Percentiles rank a stretch among this genome's conserved stretches.
These are phyloP conservation scores for Blastocystis hominis DNA, from an alignment of 352 stramenopile genomes.

Conservation along the genomic window DNA sequence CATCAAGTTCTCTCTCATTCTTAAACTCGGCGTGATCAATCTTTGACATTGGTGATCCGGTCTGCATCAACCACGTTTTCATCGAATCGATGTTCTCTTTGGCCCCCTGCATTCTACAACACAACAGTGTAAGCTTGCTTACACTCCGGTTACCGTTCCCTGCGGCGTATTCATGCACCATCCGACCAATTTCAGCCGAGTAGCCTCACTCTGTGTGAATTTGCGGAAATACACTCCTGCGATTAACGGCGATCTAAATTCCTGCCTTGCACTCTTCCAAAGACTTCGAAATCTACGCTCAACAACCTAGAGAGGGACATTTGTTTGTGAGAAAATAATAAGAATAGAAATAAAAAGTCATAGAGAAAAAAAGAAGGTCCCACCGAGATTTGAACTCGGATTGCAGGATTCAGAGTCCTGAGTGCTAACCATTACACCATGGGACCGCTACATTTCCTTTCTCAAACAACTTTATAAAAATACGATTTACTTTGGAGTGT, in stretches of 20 bases:
- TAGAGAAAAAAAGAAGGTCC: slow-evolving; percentile 4
- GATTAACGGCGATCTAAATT: neutral
- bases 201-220: neutral
- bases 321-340: neutral
- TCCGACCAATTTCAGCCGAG: neutral
- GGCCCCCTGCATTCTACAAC: neutral
- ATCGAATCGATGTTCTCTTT: neutral
- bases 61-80: slow-evolving; percentile 2
- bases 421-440: slow-evolving; percentile 55
- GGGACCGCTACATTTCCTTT: neutral
- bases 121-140: neutral
- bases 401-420: slow-evolving; percentile 54
- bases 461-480: slow-evolving; percentile 35
- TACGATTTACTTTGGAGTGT: neutral
- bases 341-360: too few species aligned
- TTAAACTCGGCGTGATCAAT: slow-evolving; percentile 21
- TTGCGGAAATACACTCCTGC: slow-evolving; percentile 35
- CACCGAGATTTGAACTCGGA: slow-evolving; percentile 51
- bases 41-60: neutral
- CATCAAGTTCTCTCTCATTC: slow-evolving; percentile 4
- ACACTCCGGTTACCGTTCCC: neutral
- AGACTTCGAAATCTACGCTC: slow-evolving; percentile 49
- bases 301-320: neutral
- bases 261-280: slow-evolving; percentile 5
- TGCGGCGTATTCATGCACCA: slow-evolving; percentile 38